Evolutionary conservation across 768 basidiomycete genomes (phyloP).

Genomic region (Lactarius quietus): DNA sequence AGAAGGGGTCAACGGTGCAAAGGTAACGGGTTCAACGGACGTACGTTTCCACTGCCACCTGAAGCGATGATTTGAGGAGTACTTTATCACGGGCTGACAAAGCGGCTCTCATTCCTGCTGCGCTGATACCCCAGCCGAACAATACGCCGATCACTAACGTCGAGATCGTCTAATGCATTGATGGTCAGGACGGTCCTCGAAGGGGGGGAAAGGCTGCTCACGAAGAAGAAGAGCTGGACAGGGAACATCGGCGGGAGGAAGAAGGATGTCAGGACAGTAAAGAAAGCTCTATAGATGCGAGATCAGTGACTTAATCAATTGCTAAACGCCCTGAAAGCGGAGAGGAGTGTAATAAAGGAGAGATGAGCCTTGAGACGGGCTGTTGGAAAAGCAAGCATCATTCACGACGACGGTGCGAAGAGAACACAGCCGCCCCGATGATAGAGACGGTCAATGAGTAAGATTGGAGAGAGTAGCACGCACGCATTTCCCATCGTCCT

Average conservation of each 20-base stretch:
- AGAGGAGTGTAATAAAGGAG: background rate
- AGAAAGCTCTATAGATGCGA: constrained; percentile 40
- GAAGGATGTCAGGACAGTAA: constrained; percentile 38
- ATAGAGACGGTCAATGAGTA: background rate
- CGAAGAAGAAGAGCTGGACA: constrained; percentile 46
- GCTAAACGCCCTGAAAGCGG: background rate
- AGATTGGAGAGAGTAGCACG: constrained; percentile 24
- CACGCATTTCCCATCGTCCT: constrained; percentile 41
- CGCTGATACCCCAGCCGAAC: constrained; percentile 53
- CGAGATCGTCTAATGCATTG: constrained; percentile 33
- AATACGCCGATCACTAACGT: constrained; percentile 46
- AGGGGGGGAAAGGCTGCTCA: constrained; percentile 29
- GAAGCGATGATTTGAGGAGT: constrained; percentile 31
- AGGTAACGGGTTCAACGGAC: background rate
- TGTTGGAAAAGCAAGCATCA: background rate
- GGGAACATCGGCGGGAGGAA: constrained; percentile 51
- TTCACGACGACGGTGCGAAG: background rate
- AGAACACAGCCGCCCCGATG: background rate
- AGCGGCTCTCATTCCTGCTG: constrained; percentile 51
- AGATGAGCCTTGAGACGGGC: background rate
- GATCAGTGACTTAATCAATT: background rate
- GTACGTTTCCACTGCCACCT: constrained; percentile 35
- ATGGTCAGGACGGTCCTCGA: background rate
- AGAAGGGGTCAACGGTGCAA: background rate
- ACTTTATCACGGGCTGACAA: constrained; percentile 38